Evolutionary conservation across 2,329 filamentous ascomycete species (phyloP).

Genomic region (Monosporascus sp.): DNA sequence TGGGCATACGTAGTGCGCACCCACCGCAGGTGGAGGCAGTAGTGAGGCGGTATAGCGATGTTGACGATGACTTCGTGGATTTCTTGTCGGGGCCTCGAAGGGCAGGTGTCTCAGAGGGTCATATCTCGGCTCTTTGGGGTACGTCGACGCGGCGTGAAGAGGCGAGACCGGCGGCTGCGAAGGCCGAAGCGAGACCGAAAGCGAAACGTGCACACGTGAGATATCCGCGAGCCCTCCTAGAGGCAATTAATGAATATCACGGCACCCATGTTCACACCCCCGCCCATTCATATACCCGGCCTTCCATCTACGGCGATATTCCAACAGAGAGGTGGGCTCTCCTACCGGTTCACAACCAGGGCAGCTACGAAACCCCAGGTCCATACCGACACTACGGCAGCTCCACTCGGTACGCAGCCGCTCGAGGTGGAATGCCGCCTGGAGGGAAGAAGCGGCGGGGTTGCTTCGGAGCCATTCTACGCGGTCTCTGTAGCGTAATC

Average conservation of each 20-base stretch:
- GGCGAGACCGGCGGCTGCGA: neutral
- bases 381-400: neutral
- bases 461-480: neutral
- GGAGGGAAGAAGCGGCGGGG: neutral
- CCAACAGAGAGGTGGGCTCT: neutral
- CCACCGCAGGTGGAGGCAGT: neutral
- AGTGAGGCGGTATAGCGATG: neutral
- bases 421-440: neutral
- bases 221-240: neutral
- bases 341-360: neutral
- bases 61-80: too few relatives aligned
- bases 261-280: neutral
- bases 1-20: neutral
- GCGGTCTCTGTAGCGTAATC: neutral
- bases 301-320: neutral
- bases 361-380: neutral
- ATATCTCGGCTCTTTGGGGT: too few relatives aligned
- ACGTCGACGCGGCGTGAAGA: neutral
- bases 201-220: neutral
- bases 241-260: neutral
- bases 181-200: neutral
- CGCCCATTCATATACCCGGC: neutral
- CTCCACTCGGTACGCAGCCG: neutral
- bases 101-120: too few relatives aligned
- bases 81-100: too few relatives aligned